Conservation (phyloP, 768 basidiomycete species). For the Serendipita sp. region DNA sequence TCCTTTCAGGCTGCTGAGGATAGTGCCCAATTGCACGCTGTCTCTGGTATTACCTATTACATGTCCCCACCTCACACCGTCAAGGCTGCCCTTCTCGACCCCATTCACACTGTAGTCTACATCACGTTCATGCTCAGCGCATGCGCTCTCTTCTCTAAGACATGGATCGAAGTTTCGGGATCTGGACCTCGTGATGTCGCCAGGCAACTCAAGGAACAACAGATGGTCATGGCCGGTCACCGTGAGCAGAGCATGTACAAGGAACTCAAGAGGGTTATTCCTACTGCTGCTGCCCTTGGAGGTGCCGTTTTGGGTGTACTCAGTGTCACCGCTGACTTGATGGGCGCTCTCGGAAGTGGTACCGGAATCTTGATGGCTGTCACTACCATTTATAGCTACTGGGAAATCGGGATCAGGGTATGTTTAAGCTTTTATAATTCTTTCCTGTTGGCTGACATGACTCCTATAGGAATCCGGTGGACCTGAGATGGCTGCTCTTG, state of each 20-base stretch:
- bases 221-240: conserved; percentile 76
- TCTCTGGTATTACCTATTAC: conserved; percentile 89
- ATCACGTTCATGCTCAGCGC: conserved; percentile 84
- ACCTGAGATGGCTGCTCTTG: conserved; percentile 66
- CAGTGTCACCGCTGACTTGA: conserved; percentile 80
- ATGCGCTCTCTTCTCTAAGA: conserved; percentile 96
- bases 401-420: conserved; percentile 83
- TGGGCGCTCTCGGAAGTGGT: conserved; percentile 91
- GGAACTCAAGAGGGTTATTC: conserved; percentile 94
- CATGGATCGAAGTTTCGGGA: conserved; percentile 98
- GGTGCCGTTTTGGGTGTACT: conserved; percentile 91
- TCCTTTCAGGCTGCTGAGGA: conserved; percentile 70
- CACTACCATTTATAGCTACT: conserved; percentile 94
- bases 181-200: conserved; percentile 91
- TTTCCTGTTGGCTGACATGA: neutral
- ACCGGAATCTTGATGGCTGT: conserved; percentile 96
- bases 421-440: neutral
- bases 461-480: conserved; percentile 49
- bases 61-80: conserved; percentile 96
- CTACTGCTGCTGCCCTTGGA: conserved; percentile 92
- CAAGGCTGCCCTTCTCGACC: conserved; percentile 74
- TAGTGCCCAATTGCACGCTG: conserved; percentile 78
- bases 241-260: conserved; percentile 98
- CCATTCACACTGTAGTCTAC: conserved; percentile 83
- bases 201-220: conserved; percentile 96